Percentiles rank a stretch among this genome's conserved stretches.
These are phyloP conservation scores for Ceratocystis harringtonii DNA, from an alignment of 2,329 filamentous ascomycete genomes.

Conservation along the genomic window DNA sequence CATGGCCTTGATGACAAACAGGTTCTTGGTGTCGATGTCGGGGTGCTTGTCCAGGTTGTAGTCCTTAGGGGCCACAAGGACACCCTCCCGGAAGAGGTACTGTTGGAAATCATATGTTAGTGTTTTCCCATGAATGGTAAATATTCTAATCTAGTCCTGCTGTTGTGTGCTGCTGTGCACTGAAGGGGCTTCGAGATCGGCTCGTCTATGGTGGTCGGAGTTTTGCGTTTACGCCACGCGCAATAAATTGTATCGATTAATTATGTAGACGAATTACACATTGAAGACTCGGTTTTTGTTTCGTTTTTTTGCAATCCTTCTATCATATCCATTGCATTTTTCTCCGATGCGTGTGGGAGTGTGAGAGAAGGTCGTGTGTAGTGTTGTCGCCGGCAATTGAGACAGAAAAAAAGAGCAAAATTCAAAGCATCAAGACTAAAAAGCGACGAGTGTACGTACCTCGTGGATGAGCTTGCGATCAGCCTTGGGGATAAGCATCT, in stretches of 20 bases:
- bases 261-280: neutral
- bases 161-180: too few relatives aligned
- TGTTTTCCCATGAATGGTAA: neutral
- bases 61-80: conserved; percentile 98
- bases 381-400: neutral
- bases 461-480: conserved; percentile 99
- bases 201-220: conserved; percentile 14
- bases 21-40: conserved; percentile 99
- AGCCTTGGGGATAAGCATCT: conserved; percentile 98
- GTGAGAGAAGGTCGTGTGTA: too few relatives aligned
- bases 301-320: neutral
- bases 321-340: conserved; percentile 16
- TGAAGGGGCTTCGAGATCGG: too few relatives aligned
- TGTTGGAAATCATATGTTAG: conserved; percentile 26
- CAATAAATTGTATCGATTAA: neutral
- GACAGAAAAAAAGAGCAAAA: conserved; percentile 6
- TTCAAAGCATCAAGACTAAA: conserved; percentile 10
- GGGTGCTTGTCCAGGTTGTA: conserved; percentile 95
- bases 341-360: too few relatives aligned
- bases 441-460: conserved; percentile 26
- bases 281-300: neutral
- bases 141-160: neutral
- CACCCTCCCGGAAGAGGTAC: conserved; percentile 91
- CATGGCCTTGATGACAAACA: conserved; percentile 96
- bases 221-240: neutral